Evolutionary conservation across 345 rosid species (phyloP).

Genomic region (Hibiscus tridactylites): DNA sequence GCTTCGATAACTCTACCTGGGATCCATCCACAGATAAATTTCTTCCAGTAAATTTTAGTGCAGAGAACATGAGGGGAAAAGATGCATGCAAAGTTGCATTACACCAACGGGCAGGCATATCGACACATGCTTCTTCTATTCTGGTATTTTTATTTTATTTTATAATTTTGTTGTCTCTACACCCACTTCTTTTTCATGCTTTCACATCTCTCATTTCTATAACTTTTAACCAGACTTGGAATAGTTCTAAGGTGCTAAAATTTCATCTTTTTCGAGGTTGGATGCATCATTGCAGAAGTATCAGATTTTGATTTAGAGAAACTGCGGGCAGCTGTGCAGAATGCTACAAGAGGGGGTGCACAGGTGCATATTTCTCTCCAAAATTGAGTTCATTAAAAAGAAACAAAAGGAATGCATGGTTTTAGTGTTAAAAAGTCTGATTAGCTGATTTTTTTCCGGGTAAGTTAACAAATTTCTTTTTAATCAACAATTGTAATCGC

Average conservation of each 20-base stretch:
- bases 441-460: background rate
- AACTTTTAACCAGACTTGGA: background rate
- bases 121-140: conserved; percentile 30
- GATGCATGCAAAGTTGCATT: conserved; percentile 44
- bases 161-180: background rate
- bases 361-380: conserved; percentile 38
- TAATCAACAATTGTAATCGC: background rate
- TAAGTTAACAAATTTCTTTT: background rate
- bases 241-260: conserved; percentile 1
- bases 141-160: conserved; percentile 25
- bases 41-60: conserved; percentile 51
- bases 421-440: background rate
- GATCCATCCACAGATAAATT: conserved; percentile 51
- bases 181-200: background rate
- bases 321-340: conserved; percentile 34
- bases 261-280: conserved; percentile 36
- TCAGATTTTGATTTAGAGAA: conserved; percentile 41
- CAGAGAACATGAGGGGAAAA: conserved; percentile 54
- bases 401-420: background rate
- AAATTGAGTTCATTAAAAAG: background rate
- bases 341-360: conserved; percentile 21
- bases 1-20: conserved; percentile 49
- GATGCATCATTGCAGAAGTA: conserved; percentile 45
- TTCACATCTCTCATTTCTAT: background rate
- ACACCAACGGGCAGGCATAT: conserved; percentile 42